Evolutionary conservation across 2,329 filamentous ascomycete species (phyloP), one percentile per base, ranked within the genome.

Genomic region (Aspergillus unguis): DNA sequence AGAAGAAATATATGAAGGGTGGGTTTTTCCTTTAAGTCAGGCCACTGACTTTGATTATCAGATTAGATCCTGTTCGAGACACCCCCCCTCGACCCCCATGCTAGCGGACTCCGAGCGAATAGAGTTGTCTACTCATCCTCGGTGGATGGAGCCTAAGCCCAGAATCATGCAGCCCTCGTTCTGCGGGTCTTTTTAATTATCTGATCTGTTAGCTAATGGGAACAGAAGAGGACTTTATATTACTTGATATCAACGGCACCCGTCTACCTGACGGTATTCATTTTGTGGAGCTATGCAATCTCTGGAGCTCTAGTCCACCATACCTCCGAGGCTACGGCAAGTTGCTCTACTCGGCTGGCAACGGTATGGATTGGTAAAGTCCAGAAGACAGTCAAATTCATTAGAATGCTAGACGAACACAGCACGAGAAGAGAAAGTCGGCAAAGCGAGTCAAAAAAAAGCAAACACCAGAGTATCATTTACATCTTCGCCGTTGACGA

Each of bases 401-500:
- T 64, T 64, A 55, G 44, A 48, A 47, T 57, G 60, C 59, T 56
- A 63, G 52, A 55, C 53, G 53, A 54, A 52, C 43, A 59, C 48
- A 50, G 44, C 52, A 57, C 48, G 48, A 60, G 52, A 57, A 56
- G 58, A 32, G 41, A 53, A 48, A 36, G 35, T 37, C 54, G 53
- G 54, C 53, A 57, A 55, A 65, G 56, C 64, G 64, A 66, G 56
- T 65, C 52, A 53, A 64, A 66, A 68, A 70, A 58, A 58, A 55
- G n/a, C 58, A 67, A 69, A 67, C 61, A 68, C 60, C 62, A 61
- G 63, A 70, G 65, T 71, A 73, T 73, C 71, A 73, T 73, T 69
- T 73, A 73, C 71, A 73, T 69, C 64, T 68, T 69, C 65, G 61
- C 62, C 62, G 56, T 64, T 59, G 56, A 65, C 58, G 56, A 53